Evolutionary conservation across 176 grass and related monocot genomes (phyloP).

Genomic region (Chloris gayana): DNA sequence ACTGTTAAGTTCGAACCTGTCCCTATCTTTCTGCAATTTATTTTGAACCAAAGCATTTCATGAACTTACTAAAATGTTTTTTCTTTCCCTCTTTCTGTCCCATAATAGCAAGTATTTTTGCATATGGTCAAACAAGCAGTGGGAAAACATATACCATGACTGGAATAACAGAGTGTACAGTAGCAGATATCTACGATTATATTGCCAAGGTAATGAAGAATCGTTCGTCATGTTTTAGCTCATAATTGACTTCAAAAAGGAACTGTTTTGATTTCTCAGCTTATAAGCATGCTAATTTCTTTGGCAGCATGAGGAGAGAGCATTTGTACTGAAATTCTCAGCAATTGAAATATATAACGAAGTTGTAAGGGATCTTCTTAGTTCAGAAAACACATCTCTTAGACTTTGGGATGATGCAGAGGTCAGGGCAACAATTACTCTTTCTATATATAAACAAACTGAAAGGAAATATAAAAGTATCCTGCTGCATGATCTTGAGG

Average conservation of each 20-base stretch:
- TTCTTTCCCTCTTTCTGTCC: conserved; percentile 9
- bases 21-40: conserved; percentile 15
- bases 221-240: background rate
- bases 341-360: conserved; percentile 97
- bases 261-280: background rate
- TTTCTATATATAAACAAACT: background rate
- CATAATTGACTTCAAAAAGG: background rate
- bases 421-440: conserved; percentile 45
- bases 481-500: background rate
- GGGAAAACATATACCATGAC: conserved; percentile 99
- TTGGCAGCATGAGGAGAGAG: conserved; percentile 88
- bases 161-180: conserved; percentile 87
- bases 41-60: conserved; percentile 10
- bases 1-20: conserved; percentile 71
- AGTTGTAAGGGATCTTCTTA: conserved; percentile 87
- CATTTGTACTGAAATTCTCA: conserved; percentile 95
- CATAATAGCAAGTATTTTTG: conserved; percentile 85
- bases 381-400: conserved; percentile 60
- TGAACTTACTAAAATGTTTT: conserved; percentile 23
- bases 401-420: conserved; percentile 91
- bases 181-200: conserved; percentile 93
- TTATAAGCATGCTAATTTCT: conserved; percentile 19
- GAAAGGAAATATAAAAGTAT: background rate
- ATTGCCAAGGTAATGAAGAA: conserved; percentile 68
- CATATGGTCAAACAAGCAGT: conserved; percentile 99